Evolutionary conservation across 257 asterid species (phyloP), one percentile per base, ranked within the genome.

Genomic region (Paulownia fortunei): DNA sequence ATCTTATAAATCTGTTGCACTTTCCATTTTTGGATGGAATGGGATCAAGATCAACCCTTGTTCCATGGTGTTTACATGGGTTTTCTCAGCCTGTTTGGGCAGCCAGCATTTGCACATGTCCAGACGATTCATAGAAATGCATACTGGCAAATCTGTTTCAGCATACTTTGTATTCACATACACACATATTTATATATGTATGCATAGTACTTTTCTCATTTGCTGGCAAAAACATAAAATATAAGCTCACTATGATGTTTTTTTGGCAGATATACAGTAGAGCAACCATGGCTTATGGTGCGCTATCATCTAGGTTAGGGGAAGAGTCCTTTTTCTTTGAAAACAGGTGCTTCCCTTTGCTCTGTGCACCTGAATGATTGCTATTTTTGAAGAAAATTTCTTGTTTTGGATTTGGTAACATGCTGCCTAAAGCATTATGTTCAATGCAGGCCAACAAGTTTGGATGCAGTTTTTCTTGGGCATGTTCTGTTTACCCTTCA

Each of bases 391-490:
- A 41, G 21, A 49, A 16, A 5, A 24, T 47, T 69, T 70, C 41
- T 26, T 74, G 64, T 62, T 66, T 78, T 39, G 30, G 37, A 75
- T 51, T n/a, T 34, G 15, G 72, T 59, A 64, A 64, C 47, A 44
- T 55, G 73, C 69, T 72, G 52, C 58, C 41, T 81, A 69, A 74
- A 44, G 39, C 61, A 46, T 66, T 71, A 21, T 72, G 51, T 68
- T 74, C 72, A 13, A 76, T 81, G 84, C 86, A 95, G 97, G 88
- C 92, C 97, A 21, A 89, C 99, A 72, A 92, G 99, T 82, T 82
- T 96, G 96, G 99, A 93, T 82, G 98, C 99, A 63, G 81, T 61
- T 82, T 78, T 96, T 76, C 90, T 96, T 63, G 96, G 93, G 24
- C 92, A 93, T 86, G 92, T 82, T 69, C 94, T 92, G 76, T 84